Conservation (phyloP, 768 basidiomycete species). For the Boletus rubescentipes region DNA sequence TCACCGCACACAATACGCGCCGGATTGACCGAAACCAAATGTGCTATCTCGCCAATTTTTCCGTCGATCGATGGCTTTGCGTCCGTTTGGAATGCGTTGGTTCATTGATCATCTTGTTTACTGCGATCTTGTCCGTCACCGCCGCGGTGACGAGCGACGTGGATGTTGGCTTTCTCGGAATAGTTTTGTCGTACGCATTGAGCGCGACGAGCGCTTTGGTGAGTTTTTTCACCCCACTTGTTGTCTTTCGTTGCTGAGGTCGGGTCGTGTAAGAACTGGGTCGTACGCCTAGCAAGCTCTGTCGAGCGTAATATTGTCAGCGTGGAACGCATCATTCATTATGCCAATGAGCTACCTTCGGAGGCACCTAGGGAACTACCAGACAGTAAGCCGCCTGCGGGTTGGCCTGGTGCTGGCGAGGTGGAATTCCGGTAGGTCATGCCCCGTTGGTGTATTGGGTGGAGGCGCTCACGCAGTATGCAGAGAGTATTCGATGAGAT, state of each 20-base stretch:
- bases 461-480: neutral
- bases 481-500: slow-evolving; percentile 73
- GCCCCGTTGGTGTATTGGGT: neutral
- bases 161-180: slow-evolving; percentile 84
- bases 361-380: slow-evolving; percentile 77
- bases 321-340: slow-evolving; percentile 84
- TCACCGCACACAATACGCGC: slow-evolving; percentile 64
- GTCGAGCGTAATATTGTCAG: slow-evolving; percentile 91
- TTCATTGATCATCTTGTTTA: slow-evolving; percentile 71
- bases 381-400: slow-evolving; percentile 47
- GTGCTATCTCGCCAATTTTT: slow-evolving; percentile 67
- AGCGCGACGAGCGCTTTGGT: slow-evolving; percentile 83
- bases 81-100: slow-evolving; percentile 85
- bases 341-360: slow-evolving; percentile 59
- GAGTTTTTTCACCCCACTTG: slow-evolving; percentile 19
- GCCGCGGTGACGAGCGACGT: slow-evolving; percentile 76
- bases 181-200: slow-evolving; percentile 82
- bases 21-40: slow-evolving; percentile 87
- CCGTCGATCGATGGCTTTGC: slow-evolving; percentile 82
- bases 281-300: slow-evolving; percentile 80
- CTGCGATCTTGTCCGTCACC: slow-evolving; percentile 62
- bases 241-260: neutral
- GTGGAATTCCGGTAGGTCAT: slow-evolving; percentile 69
- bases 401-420: slow-evolving; percentile 74
- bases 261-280: slow-evolving; percentile 58